Percentiles rank a stretch among this genome's conserved stretches.
Conservation (phyloP, 768 basidiomycete genomes). For the Dacryopinax primogenitus region DNA sequence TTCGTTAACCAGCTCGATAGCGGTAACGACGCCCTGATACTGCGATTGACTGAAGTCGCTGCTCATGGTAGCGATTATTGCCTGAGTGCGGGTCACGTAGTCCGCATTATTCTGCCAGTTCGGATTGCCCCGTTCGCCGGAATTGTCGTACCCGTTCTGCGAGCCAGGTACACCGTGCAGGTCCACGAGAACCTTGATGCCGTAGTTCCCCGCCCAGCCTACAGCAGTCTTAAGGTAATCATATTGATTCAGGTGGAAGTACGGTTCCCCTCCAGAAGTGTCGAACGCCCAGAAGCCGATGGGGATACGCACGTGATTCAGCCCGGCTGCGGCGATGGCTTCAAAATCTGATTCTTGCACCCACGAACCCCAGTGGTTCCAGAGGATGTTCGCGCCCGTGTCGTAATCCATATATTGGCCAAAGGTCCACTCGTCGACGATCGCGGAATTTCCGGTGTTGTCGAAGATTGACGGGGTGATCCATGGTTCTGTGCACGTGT, state of each 20-base stretch:
- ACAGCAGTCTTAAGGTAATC: slow-evolving; percentile 25
- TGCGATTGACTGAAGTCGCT: slow-evolving; percentile 39
- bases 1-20: slow-evolving; percentile 73
- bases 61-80: slow-evolving; percentile 49
- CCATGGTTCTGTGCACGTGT: slow-evolving; percentile 42
- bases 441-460: slow-evolving; percentile 41
- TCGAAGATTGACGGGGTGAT: slow-evolving; percentile 65
- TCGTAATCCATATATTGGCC: slow-evolving; percentile 39
- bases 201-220: slow-evolving; percentile 40
- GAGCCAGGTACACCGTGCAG: slow-evolving; percentile 67
- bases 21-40: slow-evolving; percentile 41
- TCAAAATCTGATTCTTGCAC: slow-evolving; percentile 58
- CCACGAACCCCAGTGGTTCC: slow-evolving; percentile 44
- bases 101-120: slow-evolving; percentile 54
- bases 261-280: slow-evolving; percentile 30
- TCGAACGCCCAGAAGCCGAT: slow-evolving; percentile 66
- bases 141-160: slow-evolving; percentile 62
- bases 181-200: slow-evolving; percentile 73
- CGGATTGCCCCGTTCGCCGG: slow-evolving; percentile 53
- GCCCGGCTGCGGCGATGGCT: slow-evolving; percentile 49
- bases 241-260: slow-evolving; percentile 8
- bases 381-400: slow-evolving; percentile 34
- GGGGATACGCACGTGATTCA: slow-evolving; percentile 63
- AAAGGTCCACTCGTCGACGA: slow-evolving; percentile 53
- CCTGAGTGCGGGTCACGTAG: slow-evolving; percentile 55